Base-by-base conservation (phyloP, 208 protist genomes). In the Wallacemonas rigidus region DNA sequence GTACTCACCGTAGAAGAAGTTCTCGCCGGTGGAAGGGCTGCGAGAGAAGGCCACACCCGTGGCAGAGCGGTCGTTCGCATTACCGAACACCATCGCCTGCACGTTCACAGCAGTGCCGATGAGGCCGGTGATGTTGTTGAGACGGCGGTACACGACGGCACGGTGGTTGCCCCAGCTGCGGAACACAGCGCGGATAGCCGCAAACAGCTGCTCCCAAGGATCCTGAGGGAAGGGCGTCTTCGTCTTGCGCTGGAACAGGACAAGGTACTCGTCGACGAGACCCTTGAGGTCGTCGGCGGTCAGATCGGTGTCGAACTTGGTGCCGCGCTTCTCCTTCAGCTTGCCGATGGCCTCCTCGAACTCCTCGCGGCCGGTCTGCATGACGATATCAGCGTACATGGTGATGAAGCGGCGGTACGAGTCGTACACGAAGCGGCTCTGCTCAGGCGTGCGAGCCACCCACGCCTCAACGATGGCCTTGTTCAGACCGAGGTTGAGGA, bases 61-160 rank as follows among this genome's bases (percentile, higher is more conserved):
- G 64, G 91, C 97, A 35, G 92, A 98, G 75, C 57, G 67, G 48
- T 95, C 75, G 75, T 97, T 94, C 47, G 92, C 80, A 88, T 98
- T 98, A 47, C 97, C 97, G 82, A 98, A 98, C 47, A 98, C 95
- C 97, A 98, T 98, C 15, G 88, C 76, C 81, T 98, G 93, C 55
- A 98, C 93, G 73, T 97, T 98, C 39, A 98, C 97, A 40, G 97
- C 97, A 11, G 97, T 98, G 40, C 97, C 97, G 70, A 93, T 81
- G 39, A 95, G 77, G 43, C 90, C 92, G 39, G 80, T 83, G 80
- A 99, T 98, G 71, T 92, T 81, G 86, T 98, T 92, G 53, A 98
- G 67, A 57, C 81, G 80, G 76, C 97, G 82, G 87, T 98, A 98
- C 53, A 87, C 80, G 55, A 93, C 70, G n/a, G 97, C 97, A 73